phyloP scores from a whole-genome alignment of 1,284 basidiomycete species.

The Cryptococcus sp. region DNA sequence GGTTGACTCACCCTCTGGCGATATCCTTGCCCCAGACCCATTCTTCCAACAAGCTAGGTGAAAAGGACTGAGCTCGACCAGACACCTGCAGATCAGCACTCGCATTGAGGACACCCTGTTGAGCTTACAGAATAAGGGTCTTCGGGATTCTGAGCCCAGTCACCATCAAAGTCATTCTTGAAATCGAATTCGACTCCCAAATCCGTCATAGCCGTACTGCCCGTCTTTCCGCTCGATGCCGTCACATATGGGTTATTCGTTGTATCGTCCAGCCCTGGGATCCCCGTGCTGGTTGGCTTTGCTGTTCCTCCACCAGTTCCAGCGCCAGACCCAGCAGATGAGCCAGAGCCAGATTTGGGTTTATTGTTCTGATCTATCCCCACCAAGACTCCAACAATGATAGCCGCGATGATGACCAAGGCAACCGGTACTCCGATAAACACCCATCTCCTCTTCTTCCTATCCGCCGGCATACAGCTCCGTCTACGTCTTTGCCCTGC shows the following conservation, averaged over 20 bases:
- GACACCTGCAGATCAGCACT: constrained; percentile 18
- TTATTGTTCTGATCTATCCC: constrained; percentile 13
- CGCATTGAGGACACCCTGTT: not conserved
- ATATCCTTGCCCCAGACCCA: constrained; percentile 73
- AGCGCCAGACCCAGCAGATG: constrained; percentile 1
- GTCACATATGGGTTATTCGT: constrained; percentile 10
- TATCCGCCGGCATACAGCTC: not conserved
- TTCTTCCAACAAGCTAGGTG: constrained; percentile 72
- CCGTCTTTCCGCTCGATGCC: constrained; percentile 23
- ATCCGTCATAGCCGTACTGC: constrained; percentile 50
- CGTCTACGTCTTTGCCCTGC: not conserved
- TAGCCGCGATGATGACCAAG: constrained; percentile 34
- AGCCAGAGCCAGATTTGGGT: constrained; percentile 6
- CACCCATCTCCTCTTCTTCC: constrained; percentile 28
- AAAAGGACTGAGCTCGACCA: constrained; percentile 55
- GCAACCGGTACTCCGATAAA: constrained; percentile 30
- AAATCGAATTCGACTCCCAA: constrained; percentile 67
- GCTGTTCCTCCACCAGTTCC: constrained; percentile 5
- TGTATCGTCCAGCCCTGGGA: not conserved
- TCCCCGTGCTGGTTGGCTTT: constrained; percentile 4
- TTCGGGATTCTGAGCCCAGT: constrained; percentile 63
- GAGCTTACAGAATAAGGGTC: constrained; percentile 55
- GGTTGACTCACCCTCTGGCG: constrained; percentile 48
- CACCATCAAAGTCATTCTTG: constrained; percentile 70
- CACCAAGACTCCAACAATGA: constrained; percentile 31